Evolutionary conservation across 2,329 filamentous ascomycete genomes (phyloP).

Genomic region (Fonsecaea pedrosoi): DNA sequence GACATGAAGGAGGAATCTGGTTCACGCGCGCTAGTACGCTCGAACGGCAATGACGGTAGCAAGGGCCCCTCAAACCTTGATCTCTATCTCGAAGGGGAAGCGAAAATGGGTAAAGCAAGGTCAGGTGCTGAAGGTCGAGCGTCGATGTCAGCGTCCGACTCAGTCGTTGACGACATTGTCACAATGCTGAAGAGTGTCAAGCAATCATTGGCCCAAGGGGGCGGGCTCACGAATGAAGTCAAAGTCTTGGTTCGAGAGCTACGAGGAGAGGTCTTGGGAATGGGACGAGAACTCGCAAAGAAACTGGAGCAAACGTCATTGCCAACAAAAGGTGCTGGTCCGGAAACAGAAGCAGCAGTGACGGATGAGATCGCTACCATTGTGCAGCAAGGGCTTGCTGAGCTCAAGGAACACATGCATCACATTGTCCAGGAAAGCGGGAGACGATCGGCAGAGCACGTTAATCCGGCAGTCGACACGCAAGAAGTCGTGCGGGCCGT

Average conservation of each 20-base stretch:
- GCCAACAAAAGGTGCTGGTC: conserved; percentile 53
- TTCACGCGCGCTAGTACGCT: conserved; percentile 61
- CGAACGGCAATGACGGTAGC: conserved; percentile 45
- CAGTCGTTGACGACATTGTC: conserved; percentile 74
- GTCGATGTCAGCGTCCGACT: conserved; percentile 53
- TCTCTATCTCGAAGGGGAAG: conserved; percentile 47
- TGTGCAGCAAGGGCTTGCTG: conserved; percentile 78
- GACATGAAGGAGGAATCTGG: conserved; percentile 52
- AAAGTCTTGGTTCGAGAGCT: conserved; percentile 89
- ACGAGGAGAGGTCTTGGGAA: conserved; percentile 88
- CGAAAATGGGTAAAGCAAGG: conserved; percentile 26
- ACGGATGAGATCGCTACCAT: conserved; percentile 77
- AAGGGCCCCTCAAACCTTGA: conserved; percentile 46
- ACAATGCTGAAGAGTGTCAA: conserved; percentile 86
- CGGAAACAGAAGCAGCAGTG: conserved; percentile 58
- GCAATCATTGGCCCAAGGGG: conserved; percentile 85
- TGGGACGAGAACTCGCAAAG: conserved; percentile 88
- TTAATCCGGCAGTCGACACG: conserved; percentile 73
- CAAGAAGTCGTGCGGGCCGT: conserved; percentile 87
- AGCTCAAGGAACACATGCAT: conserved; percentile 85
- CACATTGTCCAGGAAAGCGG: conserved; percentile 77
- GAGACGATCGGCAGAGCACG: conserved; percentile 67
- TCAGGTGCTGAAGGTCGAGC: conserved; percentile 18
- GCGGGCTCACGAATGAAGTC: conserved; percentile 87
- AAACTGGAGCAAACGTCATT: conserved; percentile 75